Percentiles rank a stretch among this genome's conserved stretches.
phyloP scores from a whole-genome alignment of 805 yeast genomes.

The Metschnikowia matae region DNA sequence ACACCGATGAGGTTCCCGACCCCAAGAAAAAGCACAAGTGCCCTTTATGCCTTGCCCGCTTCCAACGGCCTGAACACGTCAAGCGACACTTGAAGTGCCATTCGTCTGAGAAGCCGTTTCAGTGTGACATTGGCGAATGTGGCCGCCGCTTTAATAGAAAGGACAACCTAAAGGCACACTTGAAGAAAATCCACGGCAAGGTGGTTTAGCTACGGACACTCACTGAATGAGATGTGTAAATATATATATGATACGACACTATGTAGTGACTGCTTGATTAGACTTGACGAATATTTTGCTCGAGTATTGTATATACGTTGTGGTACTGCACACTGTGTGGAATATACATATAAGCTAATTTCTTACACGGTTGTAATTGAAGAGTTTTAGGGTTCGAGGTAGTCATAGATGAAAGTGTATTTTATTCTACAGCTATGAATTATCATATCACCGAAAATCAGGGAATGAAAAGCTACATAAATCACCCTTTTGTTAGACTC shows the following conservation, averaged over 20 bases:
- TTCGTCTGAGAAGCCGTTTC: conserved; percentile 54
- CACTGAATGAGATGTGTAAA: not conserved
- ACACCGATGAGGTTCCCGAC: conserved; percentile 34
- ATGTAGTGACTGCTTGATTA: no score
- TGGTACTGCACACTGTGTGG: no score
- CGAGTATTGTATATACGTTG: no score
- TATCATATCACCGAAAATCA: no score
- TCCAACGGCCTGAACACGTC: conserved; percentile 72
- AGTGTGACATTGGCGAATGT: conserved; percentile 49
- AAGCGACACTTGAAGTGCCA: conserved; percentile 59
- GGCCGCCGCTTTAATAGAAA: conserved; percentile 55
- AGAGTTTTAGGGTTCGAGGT: no score
- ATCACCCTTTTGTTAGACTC: no score
- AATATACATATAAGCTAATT: no score
- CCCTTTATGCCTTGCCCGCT: conserved; percentile 57
- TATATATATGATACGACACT: not conserved
- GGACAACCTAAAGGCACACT: conserved; percentile 57
- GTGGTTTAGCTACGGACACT: not conserved
- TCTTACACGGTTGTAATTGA: no score
- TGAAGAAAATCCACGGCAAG: conserved; percentile 52
- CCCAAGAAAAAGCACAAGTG: conserved; percentile 60
- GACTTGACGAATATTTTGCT: no score
- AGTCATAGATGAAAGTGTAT: no score
- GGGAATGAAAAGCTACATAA: no score
- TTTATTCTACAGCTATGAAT: no score